Conservation (phyloP, 768 basidiomycete genomes). For the Lanmaoa rubissima region DNA sequence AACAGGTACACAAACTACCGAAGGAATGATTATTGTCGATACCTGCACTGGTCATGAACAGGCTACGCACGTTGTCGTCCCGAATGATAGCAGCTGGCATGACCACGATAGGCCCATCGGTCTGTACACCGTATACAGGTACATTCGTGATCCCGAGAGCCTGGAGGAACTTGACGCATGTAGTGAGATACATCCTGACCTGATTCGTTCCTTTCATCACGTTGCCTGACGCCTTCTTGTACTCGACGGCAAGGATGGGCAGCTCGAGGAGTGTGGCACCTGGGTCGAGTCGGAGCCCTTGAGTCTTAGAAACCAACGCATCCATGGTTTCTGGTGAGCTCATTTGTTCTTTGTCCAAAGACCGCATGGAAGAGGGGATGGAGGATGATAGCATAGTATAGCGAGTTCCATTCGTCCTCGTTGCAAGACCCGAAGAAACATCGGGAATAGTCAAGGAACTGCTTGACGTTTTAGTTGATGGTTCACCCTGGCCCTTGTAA, state of each 20-base stretch:
- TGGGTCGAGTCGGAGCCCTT: neutral
- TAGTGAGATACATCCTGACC: conserved; percentile 7
- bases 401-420: neutral
- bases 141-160: conserved; percentile 1
- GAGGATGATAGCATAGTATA: neutral
- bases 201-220: conserved; percentile 1
- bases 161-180: conserved; percentile 6
- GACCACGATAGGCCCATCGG: conserved; percentile 1
- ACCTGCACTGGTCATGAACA: too few relatives aligned
- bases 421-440: neutral
- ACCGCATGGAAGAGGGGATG: neutral
- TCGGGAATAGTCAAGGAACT: neutral
- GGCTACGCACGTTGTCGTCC: neutral
- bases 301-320: neutral
- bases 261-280: neutral
- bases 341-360: neutral
- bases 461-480: neutral
- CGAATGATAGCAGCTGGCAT: conserved; percentile 1
- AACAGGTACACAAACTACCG: conserved; percentile 2
- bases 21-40: neutral
- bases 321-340: neutral
- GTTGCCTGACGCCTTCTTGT: neutral
- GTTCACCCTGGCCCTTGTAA: neutral
- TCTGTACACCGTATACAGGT: conserved; percentile 7
- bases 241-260: conserved; percentile 4